Base-by-base conservation (phyloP, 225 moss, liverwort and hornwort genomes). In the Bryum argenteum region DNA sequence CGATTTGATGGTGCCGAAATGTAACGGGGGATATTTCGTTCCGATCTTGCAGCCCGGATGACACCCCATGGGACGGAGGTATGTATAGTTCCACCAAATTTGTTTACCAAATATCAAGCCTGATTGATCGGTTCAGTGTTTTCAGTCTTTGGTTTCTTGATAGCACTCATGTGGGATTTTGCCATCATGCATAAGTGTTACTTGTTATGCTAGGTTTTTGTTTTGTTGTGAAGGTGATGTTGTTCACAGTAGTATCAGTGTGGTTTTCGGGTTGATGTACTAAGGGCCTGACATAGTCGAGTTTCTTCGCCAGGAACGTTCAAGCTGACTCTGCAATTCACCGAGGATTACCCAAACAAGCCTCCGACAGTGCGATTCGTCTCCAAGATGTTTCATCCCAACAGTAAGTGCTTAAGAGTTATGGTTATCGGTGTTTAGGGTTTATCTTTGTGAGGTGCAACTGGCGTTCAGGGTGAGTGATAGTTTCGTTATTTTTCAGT, bases 11-110 rank as follows among this genome's bases (percentile, higher is more conserved):
- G 56, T 24, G 5, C 45, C 38, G 37, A 63, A 59, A 69, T 44
- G 65, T 81, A 69, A 84, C 24, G 1, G n/a, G 52, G 60, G 43
- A 9, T 42, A 0, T 71, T 8, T 44, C 51, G 60, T 43, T 66
- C 16, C 66, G 51, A 62, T 71, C 40, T 64, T 81, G 88, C 98
- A 99, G 98, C 78, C 98, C 98, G 8, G 94, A 99, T 68, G 98
- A 99, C 60, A 99, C 98, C 44, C 98, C 98, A 37, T 99, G 98
- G 98, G 98, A 99, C 69, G 98, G 98, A 89, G 98, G 98, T 99
- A 78, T 74, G 67, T 63, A 17, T 15, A 8, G 12, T 41, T 41
- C 33, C 18, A 10, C 24, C n/a, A 3, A 60, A 22, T 26, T 68
- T 9, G 20, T 22, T 20, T 47, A 22, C 11, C 3, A 12, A 3